These are phyloP conservation scores for Sphaerulina populicola DNA, from an alignment of 2,329 filamentous ascomycete species.

Conservation along the genomic window DNA sequence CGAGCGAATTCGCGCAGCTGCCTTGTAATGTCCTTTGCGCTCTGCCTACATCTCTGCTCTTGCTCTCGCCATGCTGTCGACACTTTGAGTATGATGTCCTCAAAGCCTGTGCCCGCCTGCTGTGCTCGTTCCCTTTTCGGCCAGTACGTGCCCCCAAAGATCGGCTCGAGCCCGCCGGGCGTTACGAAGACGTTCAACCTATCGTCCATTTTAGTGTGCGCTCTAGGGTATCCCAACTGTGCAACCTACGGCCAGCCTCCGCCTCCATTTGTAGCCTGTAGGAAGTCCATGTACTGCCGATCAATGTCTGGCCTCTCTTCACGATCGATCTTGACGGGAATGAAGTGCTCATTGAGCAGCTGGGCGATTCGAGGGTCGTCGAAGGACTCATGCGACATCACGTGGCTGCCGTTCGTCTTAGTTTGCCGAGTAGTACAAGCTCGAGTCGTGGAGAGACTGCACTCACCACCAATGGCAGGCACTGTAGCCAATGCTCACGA, in stretches of 20 bases:
- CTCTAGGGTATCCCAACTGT: no score
- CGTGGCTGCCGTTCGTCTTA: slow-evolving; percentile 45
- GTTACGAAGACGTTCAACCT: slow-evolving; percentile 86
- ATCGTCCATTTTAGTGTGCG: no score
- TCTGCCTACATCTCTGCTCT: slow-evolving; percentile 70
- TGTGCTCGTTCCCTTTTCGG: slow-evolving; percentile 51
- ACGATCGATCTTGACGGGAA: slow-evolving; percentile 86
- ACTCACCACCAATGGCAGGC: slow-evolving; percentile 68
- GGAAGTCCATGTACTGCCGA: slow-evolving; percentile 96
- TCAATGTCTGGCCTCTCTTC: slow-evolving; percentile 93
- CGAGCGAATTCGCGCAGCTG: slow-evolving; percentile 77
- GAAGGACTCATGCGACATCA: slow-evolving; percentile 91
- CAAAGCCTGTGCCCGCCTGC: slow-evolving; percentile 61
- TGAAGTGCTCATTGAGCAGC: slow-evolving; percentile 76
- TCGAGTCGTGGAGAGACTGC: neutral
- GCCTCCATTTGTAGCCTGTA: slow-evolving; percentile 80
- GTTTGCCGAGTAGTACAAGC: slow-evolving; percentile 19
- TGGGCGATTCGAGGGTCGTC: slow-evolving; percentile 70
- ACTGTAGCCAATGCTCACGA: slow-evolving; percentile 88
- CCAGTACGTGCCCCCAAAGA: slow-evolving; percentile 96
- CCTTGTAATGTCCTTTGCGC: slow-evolving; percentile 70
- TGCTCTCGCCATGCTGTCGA: slow-evolving; percentile 69
- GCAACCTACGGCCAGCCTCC: slow-evolving; percentile 67
- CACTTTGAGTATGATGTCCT: slow-evolving; percentile 75
- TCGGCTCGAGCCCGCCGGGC: slow-evolving; percentile 71